Evolutionary conservation across 345 rosid species (phyloP).

Genomic region (Raphanus raphanistrum): DNA sequence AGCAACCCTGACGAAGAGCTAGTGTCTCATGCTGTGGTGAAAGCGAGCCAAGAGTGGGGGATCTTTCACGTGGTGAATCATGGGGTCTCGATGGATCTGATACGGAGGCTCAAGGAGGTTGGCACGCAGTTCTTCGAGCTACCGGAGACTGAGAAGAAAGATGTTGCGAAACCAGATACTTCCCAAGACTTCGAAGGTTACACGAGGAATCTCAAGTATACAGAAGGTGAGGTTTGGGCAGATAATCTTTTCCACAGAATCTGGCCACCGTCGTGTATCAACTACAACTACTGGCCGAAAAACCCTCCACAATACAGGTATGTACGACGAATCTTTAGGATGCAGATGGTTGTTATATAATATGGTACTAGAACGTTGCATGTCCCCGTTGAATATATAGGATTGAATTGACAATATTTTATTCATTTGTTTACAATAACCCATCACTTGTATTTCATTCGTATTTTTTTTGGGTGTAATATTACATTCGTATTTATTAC

Average conservation of each 20-base stretch:
- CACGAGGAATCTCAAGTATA: conserved; percentile 45
- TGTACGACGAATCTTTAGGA: neutral
- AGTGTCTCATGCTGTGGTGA: conserved; percentile 31
- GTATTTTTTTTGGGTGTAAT: no score
- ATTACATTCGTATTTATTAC: no score
- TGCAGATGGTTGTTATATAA: neutral
- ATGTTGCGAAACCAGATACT: conserved; percentile 43
- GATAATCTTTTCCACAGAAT: conserved; percentile 73
- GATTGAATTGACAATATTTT: no score
- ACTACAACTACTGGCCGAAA: conserved; percentile 64
- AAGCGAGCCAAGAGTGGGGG: conserved; percentile 48
- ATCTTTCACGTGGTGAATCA: conserved; percentile 45
- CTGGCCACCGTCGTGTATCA: conserved; percentile 61
- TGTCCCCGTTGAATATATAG: no score
- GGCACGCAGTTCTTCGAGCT: conserved; percentile 69
- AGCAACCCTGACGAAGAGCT: conserved; percentile 27
- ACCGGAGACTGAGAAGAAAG: conserved; percentile 53
- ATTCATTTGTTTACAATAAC: no score
- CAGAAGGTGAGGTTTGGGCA: conserved; percentile 50
- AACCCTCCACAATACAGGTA: conserved; percentile 70
- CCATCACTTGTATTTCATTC: no score
- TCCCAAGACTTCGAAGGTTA: conserved; percentile 53
- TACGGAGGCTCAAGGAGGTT: conserved; percentile 44
- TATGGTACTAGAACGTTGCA: neutral
- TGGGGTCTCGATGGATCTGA: conserved; percentile 43